Evolutionary conservation across 352 stramenopile genomes (phyloP), one percentile per base, ranked within the genome.

Genomic region (Phytophthora ohioensis): DNA sequence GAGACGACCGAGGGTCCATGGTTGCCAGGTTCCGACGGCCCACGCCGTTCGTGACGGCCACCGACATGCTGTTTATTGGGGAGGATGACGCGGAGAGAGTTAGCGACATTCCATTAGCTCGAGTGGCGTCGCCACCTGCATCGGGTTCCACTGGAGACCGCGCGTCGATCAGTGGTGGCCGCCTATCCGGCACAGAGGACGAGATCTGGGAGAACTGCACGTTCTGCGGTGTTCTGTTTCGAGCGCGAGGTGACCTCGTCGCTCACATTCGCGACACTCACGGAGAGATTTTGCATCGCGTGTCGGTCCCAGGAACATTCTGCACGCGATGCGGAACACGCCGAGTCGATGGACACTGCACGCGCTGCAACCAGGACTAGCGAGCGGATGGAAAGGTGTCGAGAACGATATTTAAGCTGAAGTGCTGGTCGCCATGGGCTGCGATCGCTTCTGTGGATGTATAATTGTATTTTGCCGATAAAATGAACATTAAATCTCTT

Each of bases 251-350:
- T 1, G 74, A 77, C 36, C 64, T 90, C 35, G 47, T 87, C 13
- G 80, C 78, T 12, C 82, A 90, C 58, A 87, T 90, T 49, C 76
- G 78, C 11, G 80, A 90, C 49, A 65, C 75, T 27, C 82, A 90
- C 41, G 80, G 79, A 9, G 80, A 90, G 56, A 85, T 83, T n/a
- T 36, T 88, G 65, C 69, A 84, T 38, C 82, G 79, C 15, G 71
- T 72, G 64, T 81, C 78, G 3, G 59, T 88, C 12, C 75, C 73
- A 31, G 82, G 82, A 36, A 68, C 80, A 4, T 90, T 87, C 62
- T 90, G 82, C 64, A 76, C 76, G 10, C 64, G 78, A 38, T 90
- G 82, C 51, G 82, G 82, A 12, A 80, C 71, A 30, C 76, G 77
- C 21, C 76, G 68, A 36, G 67, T 78, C 27, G 67, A 84, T 17